A percentile compares a stretch with the other conserved stretches of the same genome.
Conservation (phyloP, 148 eudicot genomes). For the Dianthus caryophyllus region DNA sequence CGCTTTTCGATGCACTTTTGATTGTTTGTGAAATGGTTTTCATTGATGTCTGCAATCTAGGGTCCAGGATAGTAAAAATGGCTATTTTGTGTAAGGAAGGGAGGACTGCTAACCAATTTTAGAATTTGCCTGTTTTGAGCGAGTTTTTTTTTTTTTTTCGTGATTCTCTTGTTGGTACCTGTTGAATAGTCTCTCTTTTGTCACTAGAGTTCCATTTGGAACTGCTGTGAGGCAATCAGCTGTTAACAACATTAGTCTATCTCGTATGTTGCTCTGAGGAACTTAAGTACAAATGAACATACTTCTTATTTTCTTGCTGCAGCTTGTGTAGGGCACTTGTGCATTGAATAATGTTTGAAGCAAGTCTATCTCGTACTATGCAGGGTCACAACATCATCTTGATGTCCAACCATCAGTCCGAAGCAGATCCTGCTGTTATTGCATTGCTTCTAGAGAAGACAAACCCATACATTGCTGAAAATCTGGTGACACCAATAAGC, state of each 20-base stretch:
- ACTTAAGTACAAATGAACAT: background rate
- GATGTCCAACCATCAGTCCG: conserved; percentile 96
- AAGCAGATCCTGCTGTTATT: conserved; percentile 98
- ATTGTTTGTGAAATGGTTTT: background rate
- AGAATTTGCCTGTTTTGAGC: background rate
- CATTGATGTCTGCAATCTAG: background rate
- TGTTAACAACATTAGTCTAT: too few relatives aligned
- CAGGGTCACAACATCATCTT: conserved; percentile 93
- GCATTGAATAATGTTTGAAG: background rate
- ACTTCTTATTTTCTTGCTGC: background rate
- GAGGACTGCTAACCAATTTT: background rate
- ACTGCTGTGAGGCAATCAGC: background rate
- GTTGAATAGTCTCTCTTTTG: background rate
- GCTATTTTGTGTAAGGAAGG: background rate
- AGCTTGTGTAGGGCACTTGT: background rate
- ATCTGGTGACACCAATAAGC: conserved; percentile 45
- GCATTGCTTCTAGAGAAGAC: conserved; percentile 78
- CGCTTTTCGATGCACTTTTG: too few relatives aligned
- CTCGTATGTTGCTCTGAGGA: background rate
- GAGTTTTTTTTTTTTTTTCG: background rate
- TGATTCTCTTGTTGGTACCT: background rate
- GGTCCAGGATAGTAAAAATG: background rate
- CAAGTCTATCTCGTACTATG: conserved; percentile 13
- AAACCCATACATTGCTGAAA: conserved; percentile 61
- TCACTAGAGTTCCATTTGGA: background rate